Evolutionary conservation across 2,329 filamentous ascomycete species (phyloP), one percentile per base, ranked within the genome.

Genomic region (Aspergillus sp.): DNA sequence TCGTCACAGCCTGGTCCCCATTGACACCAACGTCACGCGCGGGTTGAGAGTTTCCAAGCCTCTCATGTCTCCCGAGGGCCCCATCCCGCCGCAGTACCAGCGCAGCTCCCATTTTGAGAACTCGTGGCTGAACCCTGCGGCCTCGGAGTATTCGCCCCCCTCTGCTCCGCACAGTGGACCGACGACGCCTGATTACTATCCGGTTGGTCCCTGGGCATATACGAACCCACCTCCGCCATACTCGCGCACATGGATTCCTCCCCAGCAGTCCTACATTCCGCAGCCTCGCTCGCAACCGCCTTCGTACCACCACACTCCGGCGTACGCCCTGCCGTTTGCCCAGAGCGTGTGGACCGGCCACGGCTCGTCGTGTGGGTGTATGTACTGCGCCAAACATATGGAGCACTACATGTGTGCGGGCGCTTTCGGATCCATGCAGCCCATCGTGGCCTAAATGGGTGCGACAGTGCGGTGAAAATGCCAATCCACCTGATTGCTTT

Each of bases 11-110:
- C 72, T 87, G 59, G 80, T 81, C 47, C 82, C 84, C 30, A 81
- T 89, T 56, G 82, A 88, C 62, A 88, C 85, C 48, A 85, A 81
- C 57, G 73, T 87, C 51, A 74, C 82, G 56, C 77, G 82, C 52
- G 71, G 76, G 59, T 73, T 76, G 52, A 71, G 75, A 43, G 63
- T 78, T 52, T 73, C 78, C 58, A 82, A 83, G 63, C 71, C 73
- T 4, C 67, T 77, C 11, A 70, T 77, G 64, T 77, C 76, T 45
- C 75, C 73, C 35, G 72, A 78, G 61, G 74, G 73, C 38, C 71
- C 72, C 13, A 80, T 79, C 58, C 75, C 72, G 62, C 76, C 71
- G 35, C 79, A 80, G 58, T 75, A 77, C 60, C 79, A 81, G 67
- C 72, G 73, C 48, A 67, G 60, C 60, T 70, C 69, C 26, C 66